Evolutionary conservation across 2,329 filamentous ascomycete species (phyloP), one percentile per base, ranked within the genome.

Genomic region (Bipolaris bicolor): DNA sequence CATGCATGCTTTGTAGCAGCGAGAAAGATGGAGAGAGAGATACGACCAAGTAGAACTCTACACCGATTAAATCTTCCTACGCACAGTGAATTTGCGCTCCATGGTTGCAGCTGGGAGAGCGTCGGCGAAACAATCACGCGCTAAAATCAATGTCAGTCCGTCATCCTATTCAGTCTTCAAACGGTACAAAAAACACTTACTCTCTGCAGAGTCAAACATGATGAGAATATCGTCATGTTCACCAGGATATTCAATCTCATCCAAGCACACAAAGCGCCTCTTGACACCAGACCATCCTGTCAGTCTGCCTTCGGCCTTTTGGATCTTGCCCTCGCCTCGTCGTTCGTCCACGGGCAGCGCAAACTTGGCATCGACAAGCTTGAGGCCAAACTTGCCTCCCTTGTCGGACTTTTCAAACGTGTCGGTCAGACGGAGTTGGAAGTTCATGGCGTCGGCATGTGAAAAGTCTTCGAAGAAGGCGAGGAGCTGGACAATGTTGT

Each of bases 201-300:
- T 89, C 69, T 84, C 81, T 73, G 91, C 89, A 44, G 83, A 88
- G 63, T 96, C 92, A 80, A 97, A 97, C 59, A 88, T 78, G 69
- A 97, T 88, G 10, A 88, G 85, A 65, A 97, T 91, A 78, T 97
- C 93, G 75, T 97, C 93, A 77, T 97, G 92, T 78, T 97, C 93
- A 49, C 91, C 91, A 1, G 92, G 91, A 75, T 96, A 90, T 68
- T 97, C 92, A 16, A 92, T 89, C 75, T 92, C 86, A 76, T 97
- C 93, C 57, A 97, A 78, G 73, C 91, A 95, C 37, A 96, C 84
- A 78, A 94, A 97, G 24, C 87, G 85, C 72, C 87, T 85, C 60
- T 88, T 87, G 45, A 86, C 82, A 77, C 59, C 81, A 77, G 63
- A 82, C 81, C 57, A 80, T 76, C 41, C 83, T 75, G 64, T 84